These are phyloP conservation scores for Zanthoxylum bungeanum DNA, from an alignment of 345 rosid genomes.

Conservation along the genomic window DNA sequence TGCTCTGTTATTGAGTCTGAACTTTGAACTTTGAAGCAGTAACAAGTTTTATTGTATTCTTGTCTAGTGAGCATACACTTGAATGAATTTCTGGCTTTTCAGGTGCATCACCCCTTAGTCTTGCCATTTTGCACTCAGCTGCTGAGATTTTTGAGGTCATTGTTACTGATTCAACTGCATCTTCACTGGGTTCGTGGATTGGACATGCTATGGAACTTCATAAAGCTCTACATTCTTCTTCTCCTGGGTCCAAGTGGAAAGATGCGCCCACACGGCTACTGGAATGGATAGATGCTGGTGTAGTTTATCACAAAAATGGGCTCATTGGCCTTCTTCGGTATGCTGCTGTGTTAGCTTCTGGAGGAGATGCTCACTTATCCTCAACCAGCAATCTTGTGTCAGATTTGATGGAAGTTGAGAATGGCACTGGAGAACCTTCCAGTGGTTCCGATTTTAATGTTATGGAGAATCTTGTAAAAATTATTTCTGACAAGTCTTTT, in stretches of 20 bases:
- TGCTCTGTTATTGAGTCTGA: slow-evolving; percentile 4
- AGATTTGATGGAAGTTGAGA: slow-evolving; percentile 74
- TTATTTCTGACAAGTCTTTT: slow-evolving; percentile 72
- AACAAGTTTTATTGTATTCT: slow-evolving; percentile 11
- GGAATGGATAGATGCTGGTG: slow-evolving; percentile 95
- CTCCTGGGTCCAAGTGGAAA: slow-evolving; percentile 90
- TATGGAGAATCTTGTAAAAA: slow-evolving; percentile 85
- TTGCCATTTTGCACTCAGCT: slow-evolving; percentile 94
- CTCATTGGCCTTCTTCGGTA: slow-evolving; percentile 86
- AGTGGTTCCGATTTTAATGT: slow-evolving; percentile 70
- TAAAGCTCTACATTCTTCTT: slow-evolving; percentile 81
- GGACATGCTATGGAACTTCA: slow-evolving; percentile 85
- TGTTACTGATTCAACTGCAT: slow-evolving; percentile 84
- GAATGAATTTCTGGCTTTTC: slow-evolving; percentile 31
- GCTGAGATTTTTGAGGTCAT: slow-evolving; percentile 94
- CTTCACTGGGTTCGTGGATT: slow-evolving; percentile 88
- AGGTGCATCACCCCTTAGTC: slow-evolving; percentile 87
- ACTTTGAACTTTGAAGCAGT: slow-evolving; percentile 19
- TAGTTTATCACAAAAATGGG: slow-evolving; percentile 91
- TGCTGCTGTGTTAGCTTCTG: slow-evolving; percentile 86
- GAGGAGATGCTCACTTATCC: slow-evolving; percentile 86
- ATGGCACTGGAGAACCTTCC: slow-evolving; percentile 68
- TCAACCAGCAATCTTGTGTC: slow-evolving; percentile 70
- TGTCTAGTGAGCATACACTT: slow-evolving; percentile 20
- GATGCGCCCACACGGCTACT: slow-evolving; percentile 89